Evolutionary conservation across 2,329 filamentous ascomycete species (phyloP).

Genomic region (Zarea fungicola): DNA sequence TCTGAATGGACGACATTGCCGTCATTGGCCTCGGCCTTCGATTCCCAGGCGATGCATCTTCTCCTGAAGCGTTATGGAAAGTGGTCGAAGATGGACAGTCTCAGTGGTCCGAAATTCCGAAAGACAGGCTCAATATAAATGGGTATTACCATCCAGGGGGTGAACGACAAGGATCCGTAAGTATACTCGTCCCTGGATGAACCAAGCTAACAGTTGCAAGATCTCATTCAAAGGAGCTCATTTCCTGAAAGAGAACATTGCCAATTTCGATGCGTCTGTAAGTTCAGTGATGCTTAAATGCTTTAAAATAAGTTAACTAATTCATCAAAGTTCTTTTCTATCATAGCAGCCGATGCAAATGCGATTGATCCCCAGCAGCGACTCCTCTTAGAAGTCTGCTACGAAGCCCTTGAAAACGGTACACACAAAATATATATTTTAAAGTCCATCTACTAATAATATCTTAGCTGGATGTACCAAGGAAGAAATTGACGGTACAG

Average conservation of each 20-base stretch:
- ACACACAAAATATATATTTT: slow-evolving; percentile 2
- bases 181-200: slow-evolving; percentile 16
- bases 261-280: slow-evolving; percentile 45
- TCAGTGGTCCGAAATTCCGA: slow-evolving; percentile 45
- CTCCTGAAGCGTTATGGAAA: slow-evolving; percentile 43
- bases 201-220: slow-evolving; percentile 22
- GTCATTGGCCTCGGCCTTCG: slow-evolving; percentile 47
- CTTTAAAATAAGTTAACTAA: neutral
- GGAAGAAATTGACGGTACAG: slow-evolving; percentile 38
- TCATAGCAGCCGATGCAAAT: slow-evolving; percentile 44
- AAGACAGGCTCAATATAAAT: slow-evolving; percentile 44
- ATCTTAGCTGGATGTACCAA: slow-evolving; percentile 37
- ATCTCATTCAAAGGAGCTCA: slow-evolving; percentile 45
- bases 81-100: slow-evolving; percentile 38
- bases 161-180: slow-evolving; percentile 43
- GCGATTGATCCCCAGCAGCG: slow-evolving; percentile 51
- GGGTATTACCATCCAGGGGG: slow-evolving; percentile 51
- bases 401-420: slow-evolving; percentile 48
- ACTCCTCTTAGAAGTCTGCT: slow-evolving; percentile 45
- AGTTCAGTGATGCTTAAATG: slow-evolving; percentile 16
- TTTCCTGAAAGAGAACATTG: slow-evolving; percentile 43
- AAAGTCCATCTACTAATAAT: neutral
- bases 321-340: slow-evolving; percentile 42
- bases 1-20: slow-evolving; percentile 40
- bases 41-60: slow-evolving; percentile 45